Base-by-base conservation (phyloP, 2,329 filamentous ascomycete species). In the Colletotrichum plurivorum region DNA sequence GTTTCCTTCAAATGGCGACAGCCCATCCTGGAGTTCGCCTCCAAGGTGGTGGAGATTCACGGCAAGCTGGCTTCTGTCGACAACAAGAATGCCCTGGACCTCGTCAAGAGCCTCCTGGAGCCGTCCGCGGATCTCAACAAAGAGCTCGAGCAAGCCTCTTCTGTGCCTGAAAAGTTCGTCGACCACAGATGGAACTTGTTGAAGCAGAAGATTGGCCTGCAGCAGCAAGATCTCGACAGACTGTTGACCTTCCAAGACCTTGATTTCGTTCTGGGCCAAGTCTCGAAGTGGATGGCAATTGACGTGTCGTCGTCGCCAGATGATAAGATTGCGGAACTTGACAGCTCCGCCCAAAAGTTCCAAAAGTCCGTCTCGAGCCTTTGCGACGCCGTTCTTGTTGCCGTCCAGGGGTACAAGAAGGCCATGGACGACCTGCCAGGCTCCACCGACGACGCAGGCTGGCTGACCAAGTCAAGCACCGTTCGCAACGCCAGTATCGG, bases 301-400 rank as follows among this genome's bases (percentile, higher is more conserved):
- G 6, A 61, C 13, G 27, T 20, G 3, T 13, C 39, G 20, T 27
- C 25, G 18, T 12, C 16, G n/a, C 7, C 10, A 8, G 45, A 20
- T 13, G 13, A 4, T 6, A 18, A 53, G 12, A 7, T 39, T 20
- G 16, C 15, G 7, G 51, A 27, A 13, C 36, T 55, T 12, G 67
- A 69, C 36, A 22, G 8, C 2, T 53, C 58, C 4, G 67, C 83
- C 16, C 72, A 85, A 18, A 76, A 80, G 0, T 87, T 94, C 52
- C 87, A 90, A 49, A 80, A 85, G 15, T 82, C 85, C 4, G 79
- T 94, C 2, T 87, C 93, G 45, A 87, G 80, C 1, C 83, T 92
- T n/a, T 88, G 92, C 54, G 93, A 97, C 78, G 88, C 89, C 57
- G 88, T 95, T 31, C 89, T 98, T 2, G 92, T 95, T 43, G 91